A percentile compares a stretch with the other conserved stretches of the same genome.
Conservation (phyloP, 805 yeast genomes). For the Kodamaea restingae region DNA sequence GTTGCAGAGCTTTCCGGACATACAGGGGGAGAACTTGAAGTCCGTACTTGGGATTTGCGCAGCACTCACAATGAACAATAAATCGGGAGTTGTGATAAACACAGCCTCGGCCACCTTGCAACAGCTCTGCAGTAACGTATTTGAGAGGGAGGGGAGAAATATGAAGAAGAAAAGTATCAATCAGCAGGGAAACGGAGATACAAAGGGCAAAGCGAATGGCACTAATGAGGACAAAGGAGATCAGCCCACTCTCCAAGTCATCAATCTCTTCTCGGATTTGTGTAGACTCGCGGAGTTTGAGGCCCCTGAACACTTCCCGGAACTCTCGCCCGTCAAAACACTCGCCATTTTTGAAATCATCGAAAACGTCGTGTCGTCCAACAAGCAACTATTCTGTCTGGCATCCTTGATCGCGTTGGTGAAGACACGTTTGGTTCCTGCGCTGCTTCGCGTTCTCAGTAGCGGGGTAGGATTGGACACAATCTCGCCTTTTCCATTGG, state of each 20-base stretch:
- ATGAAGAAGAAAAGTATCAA: no score
- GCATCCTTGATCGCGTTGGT: constrained; percentile 63
- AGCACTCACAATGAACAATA: constrained; percentile 62
- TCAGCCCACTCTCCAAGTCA: constrained; percentile 60
- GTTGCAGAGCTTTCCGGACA: constrained; percentile 56
- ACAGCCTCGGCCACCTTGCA: constrained; percentile 93
- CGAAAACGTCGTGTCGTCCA: constrained; percentile 72
- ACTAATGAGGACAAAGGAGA: constrained; percentile 27
- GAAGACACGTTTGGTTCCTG: constrained; percentile 69
- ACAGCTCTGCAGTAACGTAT: constrained; percentile 73
- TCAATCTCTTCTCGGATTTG: constrained; percentile 64
- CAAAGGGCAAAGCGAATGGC: background rate
- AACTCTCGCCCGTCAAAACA: constrained; percentile 51
- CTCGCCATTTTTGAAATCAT: constrained; percentile 73
- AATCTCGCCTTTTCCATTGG: constrained; percentile 50
- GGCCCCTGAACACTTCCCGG: constrained; percentile 49
- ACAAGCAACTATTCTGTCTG: constrained; percentile 53
- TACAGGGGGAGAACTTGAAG: constrained; percentile 54
- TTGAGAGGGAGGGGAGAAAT: constrained; percentile 47
- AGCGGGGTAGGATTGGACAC: background rate
- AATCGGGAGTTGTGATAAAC: constrained; percentile 73
- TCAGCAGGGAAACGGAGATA: no score
- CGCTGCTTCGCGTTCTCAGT: constrained; percentile 58
- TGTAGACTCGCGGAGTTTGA: constrained; percentile 63
- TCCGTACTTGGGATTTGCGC: constrained; percentile 67